phyloP scores from a whole-genome alignment of 1,284 basidiomycete species.

The Trichosporon faecale region DNA sequence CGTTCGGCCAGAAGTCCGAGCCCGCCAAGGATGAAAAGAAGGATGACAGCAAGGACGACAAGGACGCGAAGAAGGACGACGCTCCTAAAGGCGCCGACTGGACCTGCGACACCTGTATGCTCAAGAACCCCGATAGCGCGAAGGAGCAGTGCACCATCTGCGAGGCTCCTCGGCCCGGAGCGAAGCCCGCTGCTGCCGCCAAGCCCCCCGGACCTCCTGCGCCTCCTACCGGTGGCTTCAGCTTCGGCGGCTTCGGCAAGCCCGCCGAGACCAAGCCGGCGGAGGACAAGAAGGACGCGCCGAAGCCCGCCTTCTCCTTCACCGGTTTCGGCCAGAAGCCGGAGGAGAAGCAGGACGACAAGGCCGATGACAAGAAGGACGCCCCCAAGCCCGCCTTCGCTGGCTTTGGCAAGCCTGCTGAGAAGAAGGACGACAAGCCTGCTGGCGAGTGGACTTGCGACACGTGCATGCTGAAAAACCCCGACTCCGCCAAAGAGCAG shows the following conservation, averaged over 20 bases:
- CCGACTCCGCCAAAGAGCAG: constrained; percentile 53
- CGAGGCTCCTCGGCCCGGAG: constrained; percentile 52
- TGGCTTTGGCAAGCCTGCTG: not conserved
- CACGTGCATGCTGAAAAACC: constrained; percentile 56
- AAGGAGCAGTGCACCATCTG: constrained; percentile 59
- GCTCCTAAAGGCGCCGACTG: constrained; percentile 38
- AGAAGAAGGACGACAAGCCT: not conserved
- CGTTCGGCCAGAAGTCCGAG: constrained; percentile 50
- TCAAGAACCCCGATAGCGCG: constrained; percentile 55
- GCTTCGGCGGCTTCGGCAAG: constrained; percentile 23
- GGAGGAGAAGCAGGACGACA: not conserved
- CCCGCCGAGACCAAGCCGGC: not conserved
- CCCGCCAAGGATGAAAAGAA: constrained; percentile 38
- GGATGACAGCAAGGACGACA: not conserved
- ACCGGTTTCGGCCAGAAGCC: constrained; percentile 5
- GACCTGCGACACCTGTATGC: constrained; percentile 56
- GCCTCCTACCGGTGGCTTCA: constrained; percentile 6
- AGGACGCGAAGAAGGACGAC: not conserved
- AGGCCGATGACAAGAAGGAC: not conserved
- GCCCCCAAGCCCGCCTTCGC: not conserved
- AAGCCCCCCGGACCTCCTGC: not conserved
- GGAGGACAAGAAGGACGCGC: not conserved
- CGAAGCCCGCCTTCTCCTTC: constrained; percentile 8
- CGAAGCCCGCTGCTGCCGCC: constrained; percentile 10
- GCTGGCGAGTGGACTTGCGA: constrained; percentile 55